phyloP scores from a whole-genome alignment of 2,329 filamentous ascomycete genomes.

The Xylariomycetidae sp. region DNA sequence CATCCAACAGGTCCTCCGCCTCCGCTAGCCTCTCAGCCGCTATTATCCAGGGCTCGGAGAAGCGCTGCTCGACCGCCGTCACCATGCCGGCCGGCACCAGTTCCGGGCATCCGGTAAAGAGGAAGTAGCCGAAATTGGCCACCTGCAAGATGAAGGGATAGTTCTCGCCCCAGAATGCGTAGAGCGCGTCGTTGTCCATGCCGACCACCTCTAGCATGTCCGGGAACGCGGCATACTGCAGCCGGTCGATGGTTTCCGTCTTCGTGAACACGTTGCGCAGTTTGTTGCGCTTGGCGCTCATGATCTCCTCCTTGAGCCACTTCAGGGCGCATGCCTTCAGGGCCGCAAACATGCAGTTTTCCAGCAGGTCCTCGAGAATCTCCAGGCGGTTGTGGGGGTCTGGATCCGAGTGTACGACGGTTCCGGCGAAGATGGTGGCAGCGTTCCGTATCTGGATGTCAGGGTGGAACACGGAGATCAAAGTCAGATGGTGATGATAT shows the following conservation, averaged over 20 bases:
- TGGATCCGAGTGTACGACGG: conserved; percentile 52
- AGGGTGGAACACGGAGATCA: conserved; percentile 52
- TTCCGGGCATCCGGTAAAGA: conserved; percentile 42
- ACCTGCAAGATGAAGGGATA: conserved; percentile 52
- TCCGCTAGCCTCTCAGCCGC: conserved; percentile 29
- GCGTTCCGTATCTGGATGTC: conserved; percentile 49
- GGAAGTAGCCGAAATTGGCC: conserved; percentile 54
- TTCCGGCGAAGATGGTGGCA: conserved; percentile 46
- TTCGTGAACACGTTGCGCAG: conserved; percentile 39
- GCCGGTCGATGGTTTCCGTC: conserved; percentile 49
- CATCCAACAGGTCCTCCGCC: conserved; percentile 25
- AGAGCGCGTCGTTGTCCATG: conserved; percentile 34
- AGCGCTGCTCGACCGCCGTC: conserved; percentile 51
- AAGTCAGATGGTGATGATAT: conserved; percentile 54
- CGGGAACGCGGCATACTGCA: conserved; percentile 59
- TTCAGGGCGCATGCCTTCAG: conserved; percentile 57
- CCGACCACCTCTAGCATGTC: conserved; percentile 43
- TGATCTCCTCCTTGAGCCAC: conserved; percentile 59
- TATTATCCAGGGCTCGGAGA: conserved; percentile 46
- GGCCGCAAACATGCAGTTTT: conserved; percentile 58
- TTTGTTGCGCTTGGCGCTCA: conserved; percentile 33
- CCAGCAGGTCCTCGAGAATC: conserved; percentile 59
- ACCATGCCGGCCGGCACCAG: conserved; percentile 52
- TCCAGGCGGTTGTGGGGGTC: conserved; percentile 51
- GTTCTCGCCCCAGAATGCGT: conserved; percentile 46